Evolutionary conservation across 106 monocot species (phyloP).

Genomic region (Gastrodia elata): DNA sequence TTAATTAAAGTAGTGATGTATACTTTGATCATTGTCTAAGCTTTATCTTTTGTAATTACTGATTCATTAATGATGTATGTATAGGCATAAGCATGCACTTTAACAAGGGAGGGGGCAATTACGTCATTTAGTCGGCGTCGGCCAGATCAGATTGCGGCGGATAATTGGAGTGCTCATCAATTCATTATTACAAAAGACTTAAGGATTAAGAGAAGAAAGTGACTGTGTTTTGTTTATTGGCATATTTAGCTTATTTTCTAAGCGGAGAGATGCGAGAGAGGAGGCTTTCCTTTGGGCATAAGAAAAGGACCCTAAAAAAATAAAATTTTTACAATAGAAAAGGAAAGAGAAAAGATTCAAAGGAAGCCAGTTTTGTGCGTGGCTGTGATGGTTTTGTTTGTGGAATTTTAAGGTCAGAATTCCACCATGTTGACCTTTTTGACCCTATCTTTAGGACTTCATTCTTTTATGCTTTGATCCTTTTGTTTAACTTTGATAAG

Average conservation of each 20-base stretch:
- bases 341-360: neutral
- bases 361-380: neutral
- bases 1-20: too few relatives aligned
- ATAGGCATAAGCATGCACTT: too few relatives aligned
- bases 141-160: neutral
- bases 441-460: neutral
- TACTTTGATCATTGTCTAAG: too few relatives aligned
- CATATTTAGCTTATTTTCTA: conserved; percentile 1
- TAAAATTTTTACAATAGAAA: neutral
- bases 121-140: neutral
- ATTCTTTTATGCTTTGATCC: neutral
- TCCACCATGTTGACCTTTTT: conserved; percentile 2
- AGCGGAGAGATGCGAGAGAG: neutral
- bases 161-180: neutral
- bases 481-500: neutral
- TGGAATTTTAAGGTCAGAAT: conserved; percentile 7
- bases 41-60: too few relatives aligned
- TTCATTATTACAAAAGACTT: neutral
- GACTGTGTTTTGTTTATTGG: neutral
- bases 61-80: too few relatives aligned
- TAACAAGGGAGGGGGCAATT: neutral
- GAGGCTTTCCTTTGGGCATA: neutral
- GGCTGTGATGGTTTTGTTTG: neutral
- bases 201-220: neutral
- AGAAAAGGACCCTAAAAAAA: neutral